A percentile compares a stretch with the other conserved stretches of the same genome.
These are phyloP conservation scores for Microascus cirrosus DNA, from an alignment of 2,329 filamentous ascomycete genomes.

Conservation along the genomic window DNA sequence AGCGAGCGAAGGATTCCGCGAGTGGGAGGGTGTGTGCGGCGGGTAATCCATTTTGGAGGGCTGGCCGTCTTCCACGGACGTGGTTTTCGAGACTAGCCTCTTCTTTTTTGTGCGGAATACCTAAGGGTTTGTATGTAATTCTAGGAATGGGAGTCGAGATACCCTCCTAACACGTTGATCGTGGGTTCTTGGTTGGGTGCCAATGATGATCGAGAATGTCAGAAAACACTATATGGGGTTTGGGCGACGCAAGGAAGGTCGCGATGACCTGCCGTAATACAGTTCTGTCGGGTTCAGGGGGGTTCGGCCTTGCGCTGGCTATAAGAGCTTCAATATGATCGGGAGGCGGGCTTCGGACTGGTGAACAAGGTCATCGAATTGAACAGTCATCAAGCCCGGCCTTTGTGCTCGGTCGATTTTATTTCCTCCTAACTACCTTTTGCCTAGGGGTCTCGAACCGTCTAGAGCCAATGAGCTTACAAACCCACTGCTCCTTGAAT, in stretches of 20 bases:
- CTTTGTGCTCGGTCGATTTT: not conserved
- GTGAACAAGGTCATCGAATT: not conserved
- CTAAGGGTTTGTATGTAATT: not conserved
- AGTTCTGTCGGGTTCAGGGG: not conserved
- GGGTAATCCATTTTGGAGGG: constrained; percentile 28
- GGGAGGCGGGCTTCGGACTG: not conserved
- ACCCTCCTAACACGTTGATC: not conserved
- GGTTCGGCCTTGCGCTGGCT: not conserved
- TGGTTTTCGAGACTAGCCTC: not conserved
- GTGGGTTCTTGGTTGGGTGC: not conserved
- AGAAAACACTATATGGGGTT: not conserved
- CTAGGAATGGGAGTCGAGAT: not conserved
- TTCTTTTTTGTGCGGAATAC: not conserved
- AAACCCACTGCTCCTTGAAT: not conserved
- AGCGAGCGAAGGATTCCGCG: constrained; percentile 43
- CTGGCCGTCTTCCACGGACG: not conserved
- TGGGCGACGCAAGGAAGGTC: not conserved
- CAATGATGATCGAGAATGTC: not conserved
- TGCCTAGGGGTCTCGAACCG: not conserved
- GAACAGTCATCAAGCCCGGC: not conserved
- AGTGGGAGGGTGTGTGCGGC: constrained; percentile 47
- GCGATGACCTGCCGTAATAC: not conserved
- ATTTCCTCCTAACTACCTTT: not conserved
- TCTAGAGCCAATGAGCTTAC: not conserved
- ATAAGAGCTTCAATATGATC: not conserved